Conservation (phyloP, 2,329 filamentous ascomycete genomes). For the Colletotrichum truncatum region DNA sequence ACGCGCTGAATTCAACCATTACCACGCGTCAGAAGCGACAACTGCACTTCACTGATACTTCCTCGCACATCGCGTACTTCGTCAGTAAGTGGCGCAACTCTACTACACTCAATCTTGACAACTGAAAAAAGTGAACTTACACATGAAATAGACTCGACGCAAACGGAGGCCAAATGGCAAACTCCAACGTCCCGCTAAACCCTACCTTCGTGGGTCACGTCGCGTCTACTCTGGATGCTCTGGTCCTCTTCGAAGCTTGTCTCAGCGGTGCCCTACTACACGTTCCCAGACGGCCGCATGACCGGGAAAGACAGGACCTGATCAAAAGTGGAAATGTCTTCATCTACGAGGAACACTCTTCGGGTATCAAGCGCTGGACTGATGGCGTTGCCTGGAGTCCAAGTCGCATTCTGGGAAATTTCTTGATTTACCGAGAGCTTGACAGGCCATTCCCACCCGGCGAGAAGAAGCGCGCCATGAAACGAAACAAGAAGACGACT, state of each 20-base stretch:
- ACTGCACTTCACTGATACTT: neutral
- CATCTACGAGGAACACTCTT: conserved; percentile 91
- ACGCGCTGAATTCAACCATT: neutral
- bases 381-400: conserved; percentile 93
- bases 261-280: conserved; percentile 76
- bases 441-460: conserved; percentile 81
- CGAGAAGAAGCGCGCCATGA: conserved; percentile 86
- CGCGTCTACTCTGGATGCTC: conserved; percentile 76
- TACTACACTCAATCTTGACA: neutral
- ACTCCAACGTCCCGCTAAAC: conserved; percentile 55
- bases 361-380: conserved; percentile 94
- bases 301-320: conserved; percentile 79
- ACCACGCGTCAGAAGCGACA: neutral
- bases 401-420: conserved; percentile 85
- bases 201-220: conserved; percentile 77
- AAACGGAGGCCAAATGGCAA: conserved; percentile 27
- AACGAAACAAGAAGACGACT: conserved; percentile 63
- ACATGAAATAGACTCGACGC: conserved; percentile 23
- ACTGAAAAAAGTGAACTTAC: conserved; percentile 22
- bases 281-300: conserved; percentile 85
- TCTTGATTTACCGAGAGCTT: conserved; percentile 85
- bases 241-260: conserved; percentile 83
- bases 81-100: conserved; percentile 25
- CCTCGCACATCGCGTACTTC: neutral
- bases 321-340: conserved; percentile 89